phyloP scores from a whole-genome alignment of 352 stramenopile species.

The Globisporangium carolinianum region DNA sequence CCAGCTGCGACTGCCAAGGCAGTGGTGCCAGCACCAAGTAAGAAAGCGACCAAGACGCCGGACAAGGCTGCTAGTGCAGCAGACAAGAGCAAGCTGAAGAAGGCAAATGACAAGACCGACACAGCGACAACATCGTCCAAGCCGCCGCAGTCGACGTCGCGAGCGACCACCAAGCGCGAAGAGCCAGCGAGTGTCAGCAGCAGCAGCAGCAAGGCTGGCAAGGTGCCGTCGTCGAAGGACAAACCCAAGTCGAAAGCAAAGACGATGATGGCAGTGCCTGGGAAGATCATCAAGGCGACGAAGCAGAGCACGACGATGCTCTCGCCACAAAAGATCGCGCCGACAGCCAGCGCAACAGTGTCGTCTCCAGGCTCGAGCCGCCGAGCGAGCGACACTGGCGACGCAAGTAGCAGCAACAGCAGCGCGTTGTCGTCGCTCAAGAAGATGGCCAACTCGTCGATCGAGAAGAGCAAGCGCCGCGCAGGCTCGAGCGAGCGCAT shows the following conservation, averaged over 20 bases:
- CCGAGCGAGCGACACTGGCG: background rate
- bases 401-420: background rate
- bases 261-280: constrained; percentile 27
- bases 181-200: constrained; percentile 6
- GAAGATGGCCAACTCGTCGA: constrained; percentile 17
- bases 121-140: constrained; percentile 1
- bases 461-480: constrained; percentile 26
- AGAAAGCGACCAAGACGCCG: constrained; percentile 9
- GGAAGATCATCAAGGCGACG: constrained; percentile 35
- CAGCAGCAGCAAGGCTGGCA: constrained; percentile 2
- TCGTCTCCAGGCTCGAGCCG: background rate
- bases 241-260: constrained; percentile 20
- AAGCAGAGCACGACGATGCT: constrained; percentile 14
- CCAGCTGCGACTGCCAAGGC: background rate
- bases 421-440: constrained; percentile 17
- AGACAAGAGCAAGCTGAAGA: constrained; percentile 15
- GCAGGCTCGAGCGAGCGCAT: constrained; percentile 15
- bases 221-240: constrained; percentile 4
- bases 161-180: constrained; percentile 10
- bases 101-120: background rate
- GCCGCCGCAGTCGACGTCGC: constrained; percentile 5
- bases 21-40: background rate
- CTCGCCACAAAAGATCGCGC: constrained; percentile 6
- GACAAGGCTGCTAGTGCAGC: background rate
- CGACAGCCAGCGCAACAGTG: background rate